A percentile compares a stretch with the other conserved stretches of the same genome.
Evolutionary conservation across 805 yeast species (phyloP).

Genomic region (Teunomyces gatunensis): DNA sequence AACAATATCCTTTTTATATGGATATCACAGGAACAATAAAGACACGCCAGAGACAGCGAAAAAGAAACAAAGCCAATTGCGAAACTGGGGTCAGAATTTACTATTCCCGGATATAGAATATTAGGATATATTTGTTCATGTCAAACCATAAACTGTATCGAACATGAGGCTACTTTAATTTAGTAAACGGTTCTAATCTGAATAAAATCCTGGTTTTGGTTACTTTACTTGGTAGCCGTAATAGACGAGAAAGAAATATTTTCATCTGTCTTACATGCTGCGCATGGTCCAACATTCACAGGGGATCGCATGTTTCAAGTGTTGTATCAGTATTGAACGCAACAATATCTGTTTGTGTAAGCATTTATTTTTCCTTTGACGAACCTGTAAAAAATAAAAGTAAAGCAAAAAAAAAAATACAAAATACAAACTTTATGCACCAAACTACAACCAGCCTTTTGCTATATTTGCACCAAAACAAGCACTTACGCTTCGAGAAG

Average conservation of each 20-base stretch:
- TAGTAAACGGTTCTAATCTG: no score
- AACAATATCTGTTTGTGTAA: background rate
- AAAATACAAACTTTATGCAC: background rate
- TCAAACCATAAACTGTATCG: no score
- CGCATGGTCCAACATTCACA: background rate
- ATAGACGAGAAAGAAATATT: background rate
- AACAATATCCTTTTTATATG: no score
- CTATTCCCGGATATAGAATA: no score
- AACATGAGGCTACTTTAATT: background rate
- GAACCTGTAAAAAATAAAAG: background rate
- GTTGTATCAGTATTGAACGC: background rate
- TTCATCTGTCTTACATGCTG: background rate
- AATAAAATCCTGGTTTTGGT: background rate
- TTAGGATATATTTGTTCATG: no score
- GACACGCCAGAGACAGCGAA: no score
- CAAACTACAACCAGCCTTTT: background rate
- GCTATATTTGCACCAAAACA: background rate
- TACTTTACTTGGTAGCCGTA: background rate
- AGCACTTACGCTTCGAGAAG: background rate
- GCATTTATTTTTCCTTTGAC: background rate
- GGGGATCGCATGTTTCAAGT: background rate
- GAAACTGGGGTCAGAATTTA: no score
- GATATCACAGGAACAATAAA: no score
- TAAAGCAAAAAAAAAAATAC: background rate
- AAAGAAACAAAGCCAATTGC: no score